A percentile compares a stretch with the other conserved stretches of the same genome.
phyloP scores from a whole-genome alignment of 805 yeast genomes.

The Yarrowia keelungensis region DNA sequence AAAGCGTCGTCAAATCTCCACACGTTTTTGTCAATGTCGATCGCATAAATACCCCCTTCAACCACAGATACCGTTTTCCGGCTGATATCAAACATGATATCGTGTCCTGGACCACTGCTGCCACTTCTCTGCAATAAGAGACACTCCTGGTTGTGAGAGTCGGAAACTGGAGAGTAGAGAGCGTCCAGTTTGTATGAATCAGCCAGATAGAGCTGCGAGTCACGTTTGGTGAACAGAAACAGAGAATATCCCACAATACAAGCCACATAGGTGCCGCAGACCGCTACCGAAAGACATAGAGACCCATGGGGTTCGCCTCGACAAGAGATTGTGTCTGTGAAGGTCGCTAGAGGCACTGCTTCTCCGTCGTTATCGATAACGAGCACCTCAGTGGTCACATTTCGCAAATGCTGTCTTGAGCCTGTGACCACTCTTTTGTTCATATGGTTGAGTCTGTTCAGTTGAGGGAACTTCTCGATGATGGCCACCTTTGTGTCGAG shows the following conservation, averaged over 20 bases:
- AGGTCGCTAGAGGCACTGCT: conserved; percentile 14
- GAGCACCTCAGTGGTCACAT: conserved; percentile 27
- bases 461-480: conserved; percentile 33
- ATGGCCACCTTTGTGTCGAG: conserved; percentile 32
- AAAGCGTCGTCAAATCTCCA: conserved; percentile 32
- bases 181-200: conserved; percentile 29
- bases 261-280: conserved; percentile 29
- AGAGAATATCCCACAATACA: conserved; percentile 30
- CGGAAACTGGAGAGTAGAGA: conserved; percentile 22
- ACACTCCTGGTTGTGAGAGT: conserved; percentile 34
- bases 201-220: conserved; percentile 7
- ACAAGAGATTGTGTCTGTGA: conserved; percentile 29
- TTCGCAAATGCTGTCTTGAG: conserved; percentile 18
- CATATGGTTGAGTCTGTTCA: conserved; percentile 36
- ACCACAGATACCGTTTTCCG: conserved; percentile 3
- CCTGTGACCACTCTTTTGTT: conserved; percentile 33
- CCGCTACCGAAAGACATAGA: conserved; percentile 26
- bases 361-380: conserved; percentile 31
- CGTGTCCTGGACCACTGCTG: conserved; percentile 34
- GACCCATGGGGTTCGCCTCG: conserved; percentile 31
- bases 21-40: background rate
- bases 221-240: conserved; percentile 25
- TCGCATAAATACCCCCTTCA: conserved; percentile 18
- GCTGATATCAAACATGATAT: conserved; percentile 16
- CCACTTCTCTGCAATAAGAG: conserved; percentile 25